These are phyloP conservation scores for Pelargonium fulgidum DNA, from an alignment of 441 rosid genomes.

Conservation along the genomic window DNA sequence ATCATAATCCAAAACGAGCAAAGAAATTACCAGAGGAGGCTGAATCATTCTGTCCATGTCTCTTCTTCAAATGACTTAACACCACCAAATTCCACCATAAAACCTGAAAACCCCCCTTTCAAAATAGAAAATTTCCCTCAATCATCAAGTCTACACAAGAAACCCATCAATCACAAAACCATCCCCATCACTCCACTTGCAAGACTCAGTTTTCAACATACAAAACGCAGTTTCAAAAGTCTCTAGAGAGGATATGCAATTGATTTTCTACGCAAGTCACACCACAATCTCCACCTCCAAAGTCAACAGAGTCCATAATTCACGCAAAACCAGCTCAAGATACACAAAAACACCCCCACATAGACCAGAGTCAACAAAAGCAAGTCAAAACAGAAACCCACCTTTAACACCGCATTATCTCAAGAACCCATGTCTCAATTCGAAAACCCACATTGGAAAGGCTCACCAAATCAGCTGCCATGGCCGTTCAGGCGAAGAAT, in stretches of 20 bases:
- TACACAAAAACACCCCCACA: slow-evolving; percentile 8
- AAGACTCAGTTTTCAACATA: slow-evolving; percentile 7
- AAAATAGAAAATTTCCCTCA: slow-evolving; percentile 9
- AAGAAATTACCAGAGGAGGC: slow-evolving; percentile 59
- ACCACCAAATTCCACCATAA: slow-evolving; percentile 25
- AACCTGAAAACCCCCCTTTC: slow-evolving; percentile 22
- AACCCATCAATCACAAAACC: slow-evolving; percentile 17
- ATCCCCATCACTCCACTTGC: slow-evolving; percentile 13
- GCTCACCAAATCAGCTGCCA: slow-evolving; percentile 16
- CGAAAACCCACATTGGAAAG: slow-evolving; percentile 24
- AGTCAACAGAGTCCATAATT: slow-evolving; percentile 1
- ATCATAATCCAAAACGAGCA: slow-evolving; percentile 11
- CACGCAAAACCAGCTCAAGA: slow-evolving; percentile 17
- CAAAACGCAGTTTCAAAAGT: slow-evolving; percentile 6
- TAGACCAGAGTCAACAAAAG: slow-evolving; percentile 19
- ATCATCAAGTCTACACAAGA: slow-evolving; percentile 18
- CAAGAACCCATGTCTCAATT: slow-evolving; percentile 29
- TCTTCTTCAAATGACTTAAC: slow-evolving; percentile 20
- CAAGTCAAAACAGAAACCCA: slow-evolving; percentile 18
- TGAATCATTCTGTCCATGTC: slow-evolving; percentile 59
- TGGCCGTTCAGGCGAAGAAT: slow-evolving; percentile 7
- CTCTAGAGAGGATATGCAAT: neutral
- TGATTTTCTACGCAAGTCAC: slow-evolving; percentile 13
- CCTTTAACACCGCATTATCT: slow-evolving; percentile 20
- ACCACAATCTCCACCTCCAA: slow-evolving; percentile 15